These are phyloP conservation scores for Nakazawaea siamensis DNA, from an alignment of 805 yeast species.

Conservation along the genomic window DNA sequence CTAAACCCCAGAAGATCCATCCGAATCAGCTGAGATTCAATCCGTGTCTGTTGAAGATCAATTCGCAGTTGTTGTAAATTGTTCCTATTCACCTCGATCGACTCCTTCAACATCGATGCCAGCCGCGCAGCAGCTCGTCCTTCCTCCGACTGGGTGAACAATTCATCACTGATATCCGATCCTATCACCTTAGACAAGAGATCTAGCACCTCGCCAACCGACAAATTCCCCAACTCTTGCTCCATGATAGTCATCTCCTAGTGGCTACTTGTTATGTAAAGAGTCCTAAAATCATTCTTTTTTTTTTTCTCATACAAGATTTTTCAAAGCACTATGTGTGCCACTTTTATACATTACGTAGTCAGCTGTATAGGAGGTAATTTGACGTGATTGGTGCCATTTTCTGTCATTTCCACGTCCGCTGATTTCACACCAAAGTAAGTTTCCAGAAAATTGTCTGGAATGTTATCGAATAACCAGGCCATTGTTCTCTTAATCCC, in stretches of 20 bases:
- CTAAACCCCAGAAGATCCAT: constrained; percentile 6
- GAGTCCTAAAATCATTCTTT: too few species aligned
- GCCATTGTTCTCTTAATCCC: constrained; percentile 10
- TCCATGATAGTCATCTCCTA: not conserved
- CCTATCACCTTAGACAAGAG: not conserved
- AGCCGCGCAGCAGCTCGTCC: not conserved
- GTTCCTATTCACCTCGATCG: constrained; percentile 2
- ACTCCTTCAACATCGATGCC: not conserved
- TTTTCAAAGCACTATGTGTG: too few species aligned
- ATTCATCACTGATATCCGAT: not conserved
- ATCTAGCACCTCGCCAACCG: not conserved
- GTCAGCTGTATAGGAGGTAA: too few species aligned
- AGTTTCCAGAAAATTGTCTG: constrained; percentile 8
- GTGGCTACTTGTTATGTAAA: too few species aligned
- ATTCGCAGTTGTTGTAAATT: constrained; percentile 6
- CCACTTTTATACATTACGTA: too few species aligned
- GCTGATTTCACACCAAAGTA: constrained; percentile 1
- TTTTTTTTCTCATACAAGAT: too few species aligned
- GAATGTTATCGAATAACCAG: constrained; percentile 11
- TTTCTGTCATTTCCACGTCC: not conserved
- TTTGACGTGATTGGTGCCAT: not conserved
- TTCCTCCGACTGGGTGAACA: not conserved
- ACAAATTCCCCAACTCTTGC: not conserved
- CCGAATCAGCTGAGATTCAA: constrained; percentile 7
- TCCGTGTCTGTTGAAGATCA: constrained; percentile 7